Base-by-base conservation (phyloP, 78 protist species). In the Dictyostelium brefeldianum region DNA sequence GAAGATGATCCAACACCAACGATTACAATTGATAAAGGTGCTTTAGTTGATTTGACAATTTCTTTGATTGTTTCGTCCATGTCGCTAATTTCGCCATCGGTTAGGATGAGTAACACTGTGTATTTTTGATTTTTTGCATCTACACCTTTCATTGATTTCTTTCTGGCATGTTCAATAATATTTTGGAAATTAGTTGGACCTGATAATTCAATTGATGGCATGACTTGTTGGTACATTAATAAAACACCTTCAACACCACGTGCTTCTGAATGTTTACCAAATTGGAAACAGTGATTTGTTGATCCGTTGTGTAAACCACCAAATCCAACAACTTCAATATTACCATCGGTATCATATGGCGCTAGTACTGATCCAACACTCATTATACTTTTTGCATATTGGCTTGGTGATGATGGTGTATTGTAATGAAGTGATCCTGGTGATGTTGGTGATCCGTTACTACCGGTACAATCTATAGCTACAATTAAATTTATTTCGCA, bases 391-490 rank as follows among this genome's bases (percentile, higher is more conserved):
- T 25, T 29, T 0, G 57, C 91, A 25, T 79, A 84, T 18, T 80
- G 71, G 57, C 29, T 73, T 27, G 50, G 17, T 5, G 6, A 8
- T 22, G 73, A 25, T 27, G 83, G 64, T 25, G 67, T 20, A 50
- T 22, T 8, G 69, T 89, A 83, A 69, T 97, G 99, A 46, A 97
- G 97, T 1, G 97, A 83, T 8, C 46, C 27, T 5, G 54, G 25
- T 4, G 41, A 6, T 0, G 6, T 22, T 53, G 96, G 97, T 20
- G 59, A 8, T 29, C 96, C 96, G 56, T 98, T 98, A 62, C 95
- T 80, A n/a, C 47, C 94, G 1, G 99, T 98, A 81, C 95, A 98
- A 70, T 98, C 99, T 71, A 98, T 83, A 36, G 97, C 98, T 27
- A 95, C 64, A 25, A 83, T 27, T 41, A 95, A 47, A 43, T 29